Conservation (phyloP, 2,329 filamentous ascomycete species). For the Zasmidium cellare region DNA sequence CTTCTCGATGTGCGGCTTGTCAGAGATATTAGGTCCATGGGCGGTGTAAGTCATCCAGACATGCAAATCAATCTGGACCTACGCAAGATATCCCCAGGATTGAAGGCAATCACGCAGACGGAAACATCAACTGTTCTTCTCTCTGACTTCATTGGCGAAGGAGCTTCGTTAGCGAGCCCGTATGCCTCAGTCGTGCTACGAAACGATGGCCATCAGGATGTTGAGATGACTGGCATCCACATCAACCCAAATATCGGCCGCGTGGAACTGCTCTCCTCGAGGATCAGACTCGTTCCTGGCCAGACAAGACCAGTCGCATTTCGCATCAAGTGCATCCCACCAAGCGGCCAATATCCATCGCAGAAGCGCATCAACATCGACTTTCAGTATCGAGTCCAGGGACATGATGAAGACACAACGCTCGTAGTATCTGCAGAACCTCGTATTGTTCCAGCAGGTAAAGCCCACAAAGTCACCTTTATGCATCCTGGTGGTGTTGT, state of each 20-base stretch:
- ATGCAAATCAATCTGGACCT: conserved; percentile 45
- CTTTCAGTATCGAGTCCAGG: conserved; percentile 18
- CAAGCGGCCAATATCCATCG: conserved; percentile 4
- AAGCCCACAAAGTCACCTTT: conserved; percentile 55
- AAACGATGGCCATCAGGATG: conserved; percentile 39
- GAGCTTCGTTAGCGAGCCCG: conserved; percentile 47
- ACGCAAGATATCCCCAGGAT: conserved; percentile 25
- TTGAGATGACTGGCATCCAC: conserved; percentile 13
- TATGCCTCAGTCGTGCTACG: conserved; percentile 52
- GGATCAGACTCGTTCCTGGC: conserved; percentile 34
- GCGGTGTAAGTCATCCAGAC: conserved; percentile 50
- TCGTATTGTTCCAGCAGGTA: neutral
- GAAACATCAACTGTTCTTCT: conserved; percentile 39
- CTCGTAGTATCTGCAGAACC: conserved; percentile 12
- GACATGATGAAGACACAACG: conserved; percentile 4
- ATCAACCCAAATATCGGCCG: neutral
- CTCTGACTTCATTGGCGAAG: conserved; percentile 49
- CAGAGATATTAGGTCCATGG: conserved; percentile 59
- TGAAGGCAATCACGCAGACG: conserved; percentile 27
- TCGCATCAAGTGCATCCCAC: conserved; percentile 31
- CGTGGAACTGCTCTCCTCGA: neutral
- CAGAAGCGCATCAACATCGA: conserved; percentile 6
- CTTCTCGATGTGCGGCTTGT: conserved; percentile 54
- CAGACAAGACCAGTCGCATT: conserved; percentile 45
- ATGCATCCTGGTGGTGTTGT: conserved; percentile 55